Evolutionary conservation across 306 rosid genomes (phyloP).

Genomic region (Carpinus viminea): DNA sequence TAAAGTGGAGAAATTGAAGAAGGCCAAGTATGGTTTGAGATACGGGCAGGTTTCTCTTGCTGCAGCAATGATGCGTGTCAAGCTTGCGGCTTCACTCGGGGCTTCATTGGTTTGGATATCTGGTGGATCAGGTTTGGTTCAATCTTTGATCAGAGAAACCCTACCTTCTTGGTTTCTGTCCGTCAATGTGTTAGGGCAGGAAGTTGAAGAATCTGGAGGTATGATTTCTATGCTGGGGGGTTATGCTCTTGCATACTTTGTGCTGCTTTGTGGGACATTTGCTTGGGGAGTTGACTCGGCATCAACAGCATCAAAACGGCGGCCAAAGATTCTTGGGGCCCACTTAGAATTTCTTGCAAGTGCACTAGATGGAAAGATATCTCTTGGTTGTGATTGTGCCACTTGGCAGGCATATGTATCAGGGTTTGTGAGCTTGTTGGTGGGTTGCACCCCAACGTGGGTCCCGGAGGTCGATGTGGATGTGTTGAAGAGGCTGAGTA

Average conservation of each 20-base stretch:
- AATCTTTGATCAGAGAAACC: constrained; percentile 68
- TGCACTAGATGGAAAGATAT: constrained; percentile 52
- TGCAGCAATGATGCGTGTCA: constrained; percentile 63
- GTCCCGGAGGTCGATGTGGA: constrained; percentile 55
- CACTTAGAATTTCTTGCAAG: constrained; percentile 76
- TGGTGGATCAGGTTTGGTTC: constrained; percentile 73
- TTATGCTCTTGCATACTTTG: constrained; percentile 75
- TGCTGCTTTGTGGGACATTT: constrained; percentile 67
- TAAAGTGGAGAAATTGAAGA: constrained; percentile 51
- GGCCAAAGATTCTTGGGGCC: constrained; percentile 52
- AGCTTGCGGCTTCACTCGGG: constrained; percentile 84
- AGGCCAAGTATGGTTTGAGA: constrained; percentile 63
- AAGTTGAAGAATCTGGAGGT: constrained; percentile 56
- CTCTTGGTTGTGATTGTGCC: constrained; percentile 61
- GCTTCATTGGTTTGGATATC: constrained; percentile 87
- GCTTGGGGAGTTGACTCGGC: constrained; percentile 74
- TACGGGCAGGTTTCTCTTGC: constrained; percentile 73
- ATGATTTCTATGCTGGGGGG: constrained; percentile 74
- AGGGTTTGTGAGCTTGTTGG: constrained; percentile 73
- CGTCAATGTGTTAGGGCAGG: constrained; percentile 41
- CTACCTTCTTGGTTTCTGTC: constrained; percentile 86
- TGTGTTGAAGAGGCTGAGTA: constrained; percentile 70
- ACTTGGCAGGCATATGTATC: constrained; percentile 75
- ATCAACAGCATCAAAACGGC: constrained; percentile 46
- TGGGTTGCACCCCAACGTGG: constrained; percentile 65